Evolutionary conservation across 306 rosid genomes (phyloP).

Genomic region (Ammopiptanthus mongolicus): DNA sequence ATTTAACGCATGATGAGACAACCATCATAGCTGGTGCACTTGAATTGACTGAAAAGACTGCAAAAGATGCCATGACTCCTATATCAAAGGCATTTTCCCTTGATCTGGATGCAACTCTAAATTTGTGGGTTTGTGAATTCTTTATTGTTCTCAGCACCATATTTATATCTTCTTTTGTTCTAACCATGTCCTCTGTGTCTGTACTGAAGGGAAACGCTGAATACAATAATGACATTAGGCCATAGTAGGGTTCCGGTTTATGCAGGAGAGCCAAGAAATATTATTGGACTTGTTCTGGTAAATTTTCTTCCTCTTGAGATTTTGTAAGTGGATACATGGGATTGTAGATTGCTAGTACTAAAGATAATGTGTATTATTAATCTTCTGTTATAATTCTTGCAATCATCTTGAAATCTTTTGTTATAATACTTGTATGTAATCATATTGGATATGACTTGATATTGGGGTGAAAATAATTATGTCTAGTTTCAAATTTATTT

Average conservation of each 20-base stretch:
- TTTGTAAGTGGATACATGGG: conserved; percentile 3
- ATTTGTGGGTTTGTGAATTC: conserved; percentile 71
- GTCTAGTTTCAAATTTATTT: neutral
- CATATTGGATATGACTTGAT: neutral
- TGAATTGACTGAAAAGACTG: conserved; percentile 93
- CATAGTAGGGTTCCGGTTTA: conserved; percentile 98
- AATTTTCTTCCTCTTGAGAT: conserved; percentile 14
- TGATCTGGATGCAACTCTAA: conserved; percentile 84
- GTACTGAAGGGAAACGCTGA: conserved; percentile 71
- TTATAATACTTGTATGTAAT: neutral
- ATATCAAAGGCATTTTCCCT: conserved; percentile 94
- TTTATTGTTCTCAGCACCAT: conserved; percentile 19
- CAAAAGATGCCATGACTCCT: conserved; percentile 98
- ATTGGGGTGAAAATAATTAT: neutral
- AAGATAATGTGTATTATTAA: neutral
- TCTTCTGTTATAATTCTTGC: neutral
- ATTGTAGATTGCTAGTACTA: conserved; percentile 1
- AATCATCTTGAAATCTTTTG: neutral
- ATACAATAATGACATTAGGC: conserved; percentile 81
- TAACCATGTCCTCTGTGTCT: conserved; percentile 22
- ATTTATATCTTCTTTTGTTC: conserved; percentile 20
- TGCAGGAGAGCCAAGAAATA: conserved; percentile 60
- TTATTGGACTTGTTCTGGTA: conserved; percentile 96
- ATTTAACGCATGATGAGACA: conserved; percentile 95
- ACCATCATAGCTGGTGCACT: conserved; percentile 97